A percentile compares a stretch with the other conserved stretches of the same genome.
phyloP scores from a whole-genome alignment of 2,329 filamentous ascomycete species.

The Grosmannia huntii region DNA sequence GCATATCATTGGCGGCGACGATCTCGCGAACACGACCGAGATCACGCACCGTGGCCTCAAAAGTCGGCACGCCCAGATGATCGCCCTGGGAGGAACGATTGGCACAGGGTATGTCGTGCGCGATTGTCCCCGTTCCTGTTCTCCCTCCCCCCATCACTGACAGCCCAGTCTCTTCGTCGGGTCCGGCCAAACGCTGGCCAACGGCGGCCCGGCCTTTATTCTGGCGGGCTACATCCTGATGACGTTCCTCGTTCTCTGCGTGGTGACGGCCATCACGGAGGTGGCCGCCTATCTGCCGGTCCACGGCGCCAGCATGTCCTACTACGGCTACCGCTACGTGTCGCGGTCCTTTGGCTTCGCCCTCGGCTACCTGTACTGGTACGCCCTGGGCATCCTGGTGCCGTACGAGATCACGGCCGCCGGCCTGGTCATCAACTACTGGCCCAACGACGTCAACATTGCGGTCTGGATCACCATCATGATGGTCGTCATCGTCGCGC shows the following conservation, averaged over 20 bases:
- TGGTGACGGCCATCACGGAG: constrained; percentile 31
- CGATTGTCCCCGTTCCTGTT: too few species aligned
- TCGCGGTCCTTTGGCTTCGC: constrained; percentile 32
- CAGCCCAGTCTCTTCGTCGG: constrained; percentile 18
- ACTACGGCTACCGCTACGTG: constrained; percentile 33
- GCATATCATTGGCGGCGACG: not conserved
- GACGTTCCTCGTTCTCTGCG: constrained; percentile 21
- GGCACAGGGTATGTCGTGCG: constrained; percentile 28
- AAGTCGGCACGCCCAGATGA: constrained; percentile 36
- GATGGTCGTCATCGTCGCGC: constrained; percentile 2
- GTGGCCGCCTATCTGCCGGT: constrained; percentile 49
- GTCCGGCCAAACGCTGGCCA: constrained; percentile 9
- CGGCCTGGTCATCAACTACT: constrained; percentile 46
- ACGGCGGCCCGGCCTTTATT: constrained; percentile 10
- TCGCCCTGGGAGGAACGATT: constrained; percentile 32
- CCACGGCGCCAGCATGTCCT: constrained; percentile 33
- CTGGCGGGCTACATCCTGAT: constrained; percentile 23
- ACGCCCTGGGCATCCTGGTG: constrained; percentile 34
- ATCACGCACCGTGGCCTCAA: constrained; percentile 19
- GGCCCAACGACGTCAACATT: constrained; percentile 34
- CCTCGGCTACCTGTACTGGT: constrained; percentile 37
- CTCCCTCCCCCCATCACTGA: not conserved
- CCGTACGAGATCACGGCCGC: constrained; percentile 40
- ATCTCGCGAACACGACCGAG: not conserved
- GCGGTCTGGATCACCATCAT: constrained; percentile 25